phyloP scores from a whole-genome alignment of 495 filamentous ascomycete species.

The Hamigera avellanea region DNA sequence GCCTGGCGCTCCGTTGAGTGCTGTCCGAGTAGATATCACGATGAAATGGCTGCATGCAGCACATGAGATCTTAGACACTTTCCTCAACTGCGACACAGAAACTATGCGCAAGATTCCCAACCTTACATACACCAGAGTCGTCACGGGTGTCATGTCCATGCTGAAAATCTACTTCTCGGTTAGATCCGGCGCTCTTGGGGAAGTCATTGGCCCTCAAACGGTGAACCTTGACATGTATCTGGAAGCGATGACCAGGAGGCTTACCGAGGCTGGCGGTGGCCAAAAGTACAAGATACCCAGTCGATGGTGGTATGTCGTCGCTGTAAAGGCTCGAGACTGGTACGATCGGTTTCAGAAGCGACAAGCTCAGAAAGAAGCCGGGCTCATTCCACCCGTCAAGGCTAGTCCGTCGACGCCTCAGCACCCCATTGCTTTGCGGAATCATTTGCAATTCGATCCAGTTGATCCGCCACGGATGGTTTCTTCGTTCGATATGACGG shows the following conservation, averaged over 20 bases:
- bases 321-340: conserved; percentile 25
- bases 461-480: too few species aligned
- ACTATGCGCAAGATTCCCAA: conserved; percentile 34
- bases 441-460: too few species aligned
- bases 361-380: too few species aligned
- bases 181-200: conserved; percentile 28
- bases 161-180: conserved; percentile 40
- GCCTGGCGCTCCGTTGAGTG: conserved; percentile 19
- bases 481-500: too few species aligned
- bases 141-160: conserved; percentile 32
- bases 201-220: conserved; percentile 27
- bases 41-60: conserved; percentile 38
- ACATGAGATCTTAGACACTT: conserved; percentile 35
- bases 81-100: conserved; percentile 27
- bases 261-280: conserved; percentile 27
- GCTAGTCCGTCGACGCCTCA: too few species aligned
- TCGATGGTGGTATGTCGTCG: conserved; percentile 27
- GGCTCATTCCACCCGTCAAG: too few species aligned
- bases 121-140: conserved; percentile 32
- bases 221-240: conserved; percentile 38
- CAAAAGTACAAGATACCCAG: conserved; percentile 26
- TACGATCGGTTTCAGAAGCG: conserved; percentile 22
- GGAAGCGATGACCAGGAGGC: conserved; percentile 22
- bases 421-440: too few species aligned
- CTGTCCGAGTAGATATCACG: conserved; percentile 35